phyloP scores from a whole-genome alignment of 2,329 filamentous ascomycete species.

The Verruconis gallopava region DNA sequence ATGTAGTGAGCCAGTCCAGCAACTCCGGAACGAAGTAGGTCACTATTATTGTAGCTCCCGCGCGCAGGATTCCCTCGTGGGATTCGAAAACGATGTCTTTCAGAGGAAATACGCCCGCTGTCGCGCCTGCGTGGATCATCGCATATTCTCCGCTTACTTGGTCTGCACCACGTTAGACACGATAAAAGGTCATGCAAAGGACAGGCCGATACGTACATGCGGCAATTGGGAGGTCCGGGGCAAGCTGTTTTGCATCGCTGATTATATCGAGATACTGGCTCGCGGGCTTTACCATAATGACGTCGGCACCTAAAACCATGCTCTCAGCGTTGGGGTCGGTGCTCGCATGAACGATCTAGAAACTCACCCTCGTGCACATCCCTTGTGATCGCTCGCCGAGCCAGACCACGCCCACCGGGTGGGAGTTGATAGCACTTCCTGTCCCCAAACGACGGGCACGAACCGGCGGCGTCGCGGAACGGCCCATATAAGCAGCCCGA shows the following conservation, averaged over 20 bases:
- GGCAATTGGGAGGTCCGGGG: constrained; percentile 79
- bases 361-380: constrained; percentile 87
- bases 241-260: constrained; percentile 89
- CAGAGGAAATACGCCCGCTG: constrained; percentile 91
- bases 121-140: constrained; percentile 93
- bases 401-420: constrained; percentile 79
- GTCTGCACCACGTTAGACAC: too few species aligned
- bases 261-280: constrained; percentile 96
- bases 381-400: constrained; percentile 74
- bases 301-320: too few species aligned
- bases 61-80: constrained; percentile 82
- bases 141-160: constrained; percentile 95
- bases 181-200: too few species aligned
- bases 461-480: constrained; percentile 92
- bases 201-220: constrained; percentile 47
- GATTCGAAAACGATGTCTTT: constrained; percentile 92
- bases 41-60: constrained; percentile 84
- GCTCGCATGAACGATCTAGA: too few species aligned
- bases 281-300: constrained; percentile 98
- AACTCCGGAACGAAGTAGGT: constrained; percentile 86
- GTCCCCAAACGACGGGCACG: constrained; percentile 82
- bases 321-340: too few species aligned
- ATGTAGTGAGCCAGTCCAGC: constrained; percentile 44
- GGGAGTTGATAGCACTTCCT: constrained; percentile 94
- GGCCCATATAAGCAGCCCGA: constrained; percentile 92